A percentile compares a stretch with the other conserved stretches of the same genome.
phyloP scores from a whole-genome alignment of 192 early-diverging fungal genomes.

The Coemansia javaensis region DNA sequence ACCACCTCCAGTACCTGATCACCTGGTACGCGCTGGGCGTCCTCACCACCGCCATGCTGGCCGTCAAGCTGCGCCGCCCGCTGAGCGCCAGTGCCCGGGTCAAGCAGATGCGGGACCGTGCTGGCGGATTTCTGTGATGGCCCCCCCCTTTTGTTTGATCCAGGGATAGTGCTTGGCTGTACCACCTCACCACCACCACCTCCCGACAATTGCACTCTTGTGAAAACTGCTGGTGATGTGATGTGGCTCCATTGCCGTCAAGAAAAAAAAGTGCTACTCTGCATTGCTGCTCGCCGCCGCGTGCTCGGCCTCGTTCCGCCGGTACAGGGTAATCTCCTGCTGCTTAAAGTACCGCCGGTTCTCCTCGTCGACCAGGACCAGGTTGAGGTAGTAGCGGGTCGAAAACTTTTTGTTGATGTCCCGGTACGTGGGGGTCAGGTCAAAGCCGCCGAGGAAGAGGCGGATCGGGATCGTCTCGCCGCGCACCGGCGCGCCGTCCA shows the following conservation, averaged over 20 bases:
- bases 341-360: constrained; percentile 99
- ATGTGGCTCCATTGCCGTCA: no score
- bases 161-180: no score
- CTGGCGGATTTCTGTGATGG: constrained; percentile 21
- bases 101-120: constrained; percentile 33
- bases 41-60: constrained; percentile 66
- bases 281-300: background rate
- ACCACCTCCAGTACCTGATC: constrained; percentile 80
- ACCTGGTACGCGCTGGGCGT: constrained; percentile 81
- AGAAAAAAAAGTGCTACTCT: background rate
- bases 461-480: constrained; percentile 98
- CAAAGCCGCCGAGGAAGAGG: constrained; percentile 93
- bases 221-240: no score
- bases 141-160: background rate
- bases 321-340: constrained; percentile 89
- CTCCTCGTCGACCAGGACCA: constrained; percentile 98
- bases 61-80: constrained; percentile 58
- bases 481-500: constrained; percentile 97
- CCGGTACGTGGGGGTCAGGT: constrained; percentile 97
- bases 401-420: constrained; percentile 99
- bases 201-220: no score
- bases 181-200: no score
- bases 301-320: constrained; percentile 51
- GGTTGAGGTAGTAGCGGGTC: constrained; percentile 95
- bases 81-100: constrained; percentile 22